Percentiles rank a stretch among this genome's conserved stretches.
Conservation (phyloP, 306 rosid genomes). For the Trichosanthes truncata region DNA sequence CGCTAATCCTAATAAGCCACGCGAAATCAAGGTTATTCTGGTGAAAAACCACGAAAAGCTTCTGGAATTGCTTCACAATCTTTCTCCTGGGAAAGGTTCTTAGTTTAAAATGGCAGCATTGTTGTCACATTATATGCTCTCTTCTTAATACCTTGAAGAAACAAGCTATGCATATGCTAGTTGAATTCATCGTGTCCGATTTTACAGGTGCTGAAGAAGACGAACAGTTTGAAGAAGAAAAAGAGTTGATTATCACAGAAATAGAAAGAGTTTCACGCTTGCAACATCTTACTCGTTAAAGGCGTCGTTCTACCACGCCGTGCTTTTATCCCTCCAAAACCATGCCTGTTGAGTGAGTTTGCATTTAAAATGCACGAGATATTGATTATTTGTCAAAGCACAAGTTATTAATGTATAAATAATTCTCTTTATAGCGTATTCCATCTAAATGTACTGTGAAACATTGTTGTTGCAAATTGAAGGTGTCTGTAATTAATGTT, state of each 20-base stretch:
- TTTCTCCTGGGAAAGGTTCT: constrained; percentile 75
- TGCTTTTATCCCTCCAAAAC: not conserved
- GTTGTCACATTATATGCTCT: not conserved
- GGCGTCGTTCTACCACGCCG: not conserved
- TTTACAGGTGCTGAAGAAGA: constrained; percentile 89
- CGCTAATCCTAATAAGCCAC: constrained; percentile 86
- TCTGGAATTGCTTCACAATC: constrained; percentile 62
- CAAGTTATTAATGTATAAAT: not conserved
- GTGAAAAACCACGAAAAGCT: constrained; percentile 69
- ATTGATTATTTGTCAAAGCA: constrained; percentile 1
- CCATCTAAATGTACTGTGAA: not conserved
- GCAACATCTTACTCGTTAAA: constrained; percentile 16
- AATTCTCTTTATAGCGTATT: not conserved
- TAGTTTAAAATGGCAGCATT: not conserved
- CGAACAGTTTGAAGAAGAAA: constrained; percentile 92
- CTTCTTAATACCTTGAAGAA: not conserved
- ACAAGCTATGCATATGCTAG: not conserved
- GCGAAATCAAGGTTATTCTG: constrained; percentile 66
- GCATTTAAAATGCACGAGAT: not conserved
- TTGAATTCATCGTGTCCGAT: not conserved
- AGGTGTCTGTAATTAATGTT: constrained; percentile 1
- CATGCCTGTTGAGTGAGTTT: constrained; percentile 1
- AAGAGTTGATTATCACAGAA: constrained; percentile 77
- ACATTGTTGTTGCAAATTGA: constrained; percentile 1
- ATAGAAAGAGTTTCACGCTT: constrained; percentile 36